phyloP scores from a whole-genome alignment of 345 rosid genomes.

The Nephelium lappaceum region DNA sequence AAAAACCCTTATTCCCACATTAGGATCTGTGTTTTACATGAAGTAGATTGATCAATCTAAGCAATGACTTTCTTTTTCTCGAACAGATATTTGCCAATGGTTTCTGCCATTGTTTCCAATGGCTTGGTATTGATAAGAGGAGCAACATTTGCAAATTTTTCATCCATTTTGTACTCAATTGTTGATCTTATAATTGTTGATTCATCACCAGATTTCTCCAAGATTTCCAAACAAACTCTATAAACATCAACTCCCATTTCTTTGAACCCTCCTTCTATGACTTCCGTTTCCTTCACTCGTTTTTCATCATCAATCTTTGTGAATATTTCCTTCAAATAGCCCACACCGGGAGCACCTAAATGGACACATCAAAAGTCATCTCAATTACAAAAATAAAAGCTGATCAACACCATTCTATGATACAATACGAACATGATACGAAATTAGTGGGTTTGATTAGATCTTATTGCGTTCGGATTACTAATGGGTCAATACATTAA shows the following conservation, averaged over 20 bases:
- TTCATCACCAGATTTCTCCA: conserved; percentile 33
- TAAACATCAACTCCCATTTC: conserved; percentile 30
- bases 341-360: conserved; percentile 34
- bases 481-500: no score
- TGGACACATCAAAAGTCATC: not conserved
- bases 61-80: not conserved
- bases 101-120: conserved; percentile 27
- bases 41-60: not conserved
- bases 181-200: conserved; percentile 31
- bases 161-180: conserved; percentile 38
- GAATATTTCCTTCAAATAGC: conserved; percentile 36
- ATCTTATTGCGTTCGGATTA: no score
- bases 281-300: conserved; percentile 42
- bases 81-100: no score
- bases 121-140: conserved; percentile 24
- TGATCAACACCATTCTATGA: no score
- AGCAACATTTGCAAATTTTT: conserved; percentile 23
- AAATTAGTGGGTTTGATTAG: no score
- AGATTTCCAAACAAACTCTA: conserved; percentile 30
- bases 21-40: not conserved
- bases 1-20: no score
- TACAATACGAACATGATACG: no score
- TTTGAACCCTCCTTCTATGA: conserved; percentile 35
- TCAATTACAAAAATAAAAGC: not conserved
- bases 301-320: conserved; percentile 35